Conservation (phyloP, 2,329 filamentous ascomycete species). For the Aspergillus oerlinghausenensis region DNA sequence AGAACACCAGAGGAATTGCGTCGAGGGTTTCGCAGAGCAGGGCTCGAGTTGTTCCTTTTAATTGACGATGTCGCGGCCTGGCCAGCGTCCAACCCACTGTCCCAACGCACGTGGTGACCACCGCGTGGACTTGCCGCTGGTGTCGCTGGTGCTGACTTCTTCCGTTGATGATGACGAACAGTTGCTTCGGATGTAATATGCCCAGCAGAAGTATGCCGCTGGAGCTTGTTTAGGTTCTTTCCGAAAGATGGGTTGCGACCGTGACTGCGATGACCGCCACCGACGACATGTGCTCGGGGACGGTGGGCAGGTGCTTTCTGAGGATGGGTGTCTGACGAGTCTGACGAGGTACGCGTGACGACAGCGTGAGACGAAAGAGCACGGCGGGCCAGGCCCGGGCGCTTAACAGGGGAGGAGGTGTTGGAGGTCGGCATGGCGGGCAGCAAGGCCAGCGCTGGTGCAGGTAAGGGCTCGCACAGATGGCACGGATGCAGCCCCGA, state of each 20-base stretch:
- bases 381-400: constrained; percentile 36
- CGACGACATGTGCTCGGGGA: constrained; percentile 40
- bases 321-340: constrained; percentile 24
- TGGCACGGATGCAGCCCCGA: constrained; percentile 6
- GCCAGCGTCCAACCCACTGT: constrained; percentile 34
- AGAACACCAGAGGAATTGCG: constrained; percentile 35
- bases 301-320: constrained; percentile 31
- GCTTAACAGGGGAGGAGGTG: constrained; percentile 37
- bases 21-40: constrained; percentile 26
- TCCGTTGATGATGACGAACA: constrained; percentile 40
- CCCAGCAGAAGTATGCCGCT: constrained; percentile 28
- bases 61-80: constrained; percentile 34
- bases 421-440: constrained; percentile 24
- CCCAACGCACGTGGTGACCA: constrained; percentile 37
- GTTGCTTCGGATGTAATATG: constrained; percentile 28
- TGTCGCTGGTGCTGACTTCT: constrained; percentile 43
- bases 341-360: constrained; percentile 31
- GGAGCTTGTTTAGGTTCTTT: constrained; percentile 43
- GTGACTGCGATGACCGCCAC: constrained; percentile 36
- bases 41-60: constrained; percentile 44
- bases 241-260: constrained; percentile 40
- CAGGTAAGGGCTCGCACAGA: constrained; percentile 1
- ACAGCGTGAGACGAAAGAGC: constrained; percentile 39
- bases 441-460: constrained; percentile 1
- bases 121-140: constrained; percentile 40